Percentiles rank a stretch among this genome's conserved stretches.
phyloP scores from a whole-genome alignment of 371 early-diverging fungal species.

The Rhizopus arrhizus region DNA sequence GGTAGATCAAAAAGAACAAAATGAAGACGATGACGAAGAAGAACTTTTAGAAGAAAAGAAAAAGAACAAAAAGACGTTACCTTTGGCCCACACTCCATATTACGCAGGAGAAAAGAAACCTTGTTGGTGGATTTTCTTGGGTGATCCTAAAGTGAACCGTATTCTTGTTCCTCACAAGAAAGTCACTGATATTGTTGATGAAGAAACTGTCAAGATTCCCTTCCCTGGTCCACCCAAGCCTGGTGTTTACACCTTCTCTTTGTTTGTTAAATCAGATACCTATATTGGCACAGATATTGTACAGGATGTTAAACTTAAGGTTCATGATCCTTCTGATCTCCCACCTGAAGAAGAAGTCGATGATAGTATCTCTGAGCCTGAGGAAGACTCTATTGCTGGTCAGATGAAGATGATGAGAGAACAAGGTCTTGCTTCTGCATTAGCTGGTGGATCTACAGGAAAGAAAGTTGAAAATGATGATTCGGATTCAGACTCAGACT shows the following conservation, averaged over 20 bases:
- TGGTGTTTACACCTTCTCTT: constrained; percentile 81
- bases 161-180: constrained; percentile 79
- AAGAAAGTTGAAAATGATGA: constrained; percentile 35
- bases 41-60: constrained; percentile 38
- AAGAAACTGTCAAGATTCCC: constrained; percentile 76
- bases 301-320: constrained; percentile 73
- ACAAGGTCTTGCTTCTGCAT: constrained; percentile 67
- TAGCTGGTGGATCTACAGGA: constrained; percentile 56
- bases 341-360: constrained; percentile 78
- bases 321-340: constrained; percentile 69
- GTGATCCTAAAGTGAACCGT: constrained; percentile 80
- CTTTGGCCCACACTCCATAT: constrained; percentile 69
- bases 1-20: constrained; percentile 36
- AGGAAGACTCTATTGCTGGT: constrained; percentile 92
- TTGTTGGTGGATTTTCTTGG: constrained; percentile 93
- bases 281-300: constrained; percentile 81
- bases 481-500: constrained; percentile 35
- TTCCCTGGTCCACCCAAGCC: constrained; percentile 94
- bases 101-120: constrained; percentile 77
- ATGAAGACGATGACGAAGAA: constrained; percentile 42
- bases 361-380: constrained; percentile 95
- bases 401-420: constrained; percentile 86
- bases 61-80: constrained; percentile 34
- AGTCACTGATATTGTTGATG: constrained; percentile 74
- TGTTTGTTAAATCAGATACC: constrained; percentile 88